Evolutionary conservation across 306 rosid species (phyloP).

Genomic region (Datisca glomerata): DNA sequence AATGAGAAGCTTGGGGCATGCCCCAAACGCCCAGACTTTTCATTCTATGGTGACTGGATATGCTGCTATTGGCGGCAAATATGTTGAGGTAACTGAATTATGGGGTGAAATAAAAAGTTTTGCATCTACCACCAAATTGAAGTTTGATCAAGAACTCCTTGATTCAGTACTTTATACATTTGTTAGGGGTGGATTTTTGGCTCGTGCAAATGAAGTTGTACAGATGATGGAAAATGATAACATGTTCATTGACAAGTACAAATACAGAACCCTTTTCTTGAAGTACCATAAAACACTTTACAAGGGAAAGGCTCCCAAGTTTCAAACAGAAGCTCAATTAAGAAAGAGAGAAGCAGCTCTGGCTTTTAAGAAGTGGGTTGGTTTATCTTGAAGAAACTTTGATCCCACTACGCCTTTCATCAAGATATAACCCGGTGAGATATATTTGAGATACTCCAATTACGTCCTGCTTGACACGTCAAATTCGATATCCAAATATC

Average conservation of each 20-base stretch:
- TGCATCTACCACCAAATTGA: slow-evolving; percentile 58
- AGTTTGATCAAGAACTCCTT: slow-evolving; percentile 86
- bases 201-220: slow-evolving; percentile 77
- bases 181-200: slow-evolving; percentile 76
- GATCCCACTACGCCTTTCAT: too few species aligned
- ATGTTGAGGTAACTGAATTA: slow-evolving; percentile 66
- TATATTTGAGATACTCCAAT: too few species aligned
- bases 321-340: slow-evolving; percentile 64
- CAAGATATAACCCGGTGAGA: too few species aligned
- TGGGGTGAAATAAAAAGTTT: slow-evolving; percentile 88
- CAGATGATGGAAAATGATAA: slow-evolving; percentile 68
- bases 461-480: too few species aligned
- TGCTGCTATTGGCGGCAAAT: slow-evolving; percentile 81
- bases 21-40: slow-evolving; percentile 74
- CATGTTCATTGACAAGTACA: slow-evolving; percentile 77
- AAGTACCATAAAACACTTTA: slow-evolving; percentile 81
- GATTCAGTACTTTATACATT: slow-evolving; percentile 82
- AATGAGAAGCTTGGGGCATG: slow-evolving; percentile 76
- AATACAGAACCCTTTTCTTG: slow-evolving; percentile 66
- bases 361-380: slow-evolving; percentile 74
- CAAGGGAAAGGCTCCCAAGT: slow-evolving; percentile 75
- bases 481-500: too few species aligned
- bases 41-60: slow-evolving; percentile 87
- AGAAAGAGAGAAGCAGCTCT: slow-evolving; percentile 67
- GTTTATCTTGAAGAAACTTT: slow-evolving; percentile 41